Conservation (phyloP, 2,329 filamentous ascomycete genomes). For the Exophiala dermatitidis region DNA sequence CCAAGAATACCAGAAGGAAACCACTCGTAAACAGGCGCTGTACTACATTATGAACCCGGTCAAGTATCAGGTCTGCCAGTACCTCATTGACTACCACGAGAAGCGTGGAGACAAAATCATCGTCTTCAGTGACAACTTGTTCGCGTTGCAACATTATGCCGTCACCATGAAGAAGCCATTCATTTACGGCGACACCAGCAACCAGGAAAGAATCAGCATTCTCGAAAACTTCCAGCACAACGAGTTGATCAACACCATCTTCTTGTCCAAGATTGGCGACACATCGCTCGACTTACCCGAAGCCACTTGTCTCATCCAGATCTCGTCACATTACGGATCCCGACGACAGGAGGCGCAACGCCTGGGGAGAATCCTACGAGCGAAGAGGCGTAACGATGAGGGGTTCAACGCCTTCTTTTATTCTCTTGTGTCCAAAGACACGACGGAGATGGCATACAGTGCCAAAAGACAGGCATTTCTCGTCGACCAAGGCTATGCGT, state of each 20-base stretch:
- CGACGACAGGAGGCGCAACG: constrained; percentile 94
- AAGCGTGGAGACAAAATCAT: constrained; percentile 93
- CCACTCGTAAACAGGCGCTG: constrained; percentile 58
- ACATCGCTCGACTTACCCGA: constrained; percentile 96
- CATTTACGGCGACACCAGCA: constrained; percentile 83
- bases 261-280: constrained; percentile 95
- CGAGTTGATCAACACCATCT: constrained; percentile 80
- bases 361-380: constrained; percentile 83
- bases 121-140: constrained; percentile 96
- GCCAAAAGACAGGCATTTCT: constrained; percentile 94
- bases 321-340: constrained; percentile 94
- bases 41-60: constrained; percentile 96
- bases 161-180: constrained; percentile 76
- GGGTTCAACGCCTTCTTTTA: constrained; percentile 99
- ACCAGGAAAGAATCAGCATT: constrained; percentile 77
- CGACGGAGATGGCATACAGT: constrained; percentile 95
- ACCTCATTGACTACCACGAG: constrained; percentile 97
- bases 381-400: constrained; percentile 92
- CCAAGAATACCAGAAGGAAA: constrained; percentile 75
- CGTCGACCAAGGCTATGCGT: constrained; percentile 95
- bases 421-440: constrained; percentile 93
- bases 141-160: constrained; percentile 80
- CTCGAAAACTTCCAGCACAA: constrained; percentile 95
- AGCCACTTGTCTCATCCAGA: constrained; percentile 93
- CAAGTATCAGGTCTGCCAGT: constrained; percentile 96